Evolutionary conservation across 192 early-diverging fungal genomes (phyloP).

Genomic region (Backusella tarrabulga): DNA sequence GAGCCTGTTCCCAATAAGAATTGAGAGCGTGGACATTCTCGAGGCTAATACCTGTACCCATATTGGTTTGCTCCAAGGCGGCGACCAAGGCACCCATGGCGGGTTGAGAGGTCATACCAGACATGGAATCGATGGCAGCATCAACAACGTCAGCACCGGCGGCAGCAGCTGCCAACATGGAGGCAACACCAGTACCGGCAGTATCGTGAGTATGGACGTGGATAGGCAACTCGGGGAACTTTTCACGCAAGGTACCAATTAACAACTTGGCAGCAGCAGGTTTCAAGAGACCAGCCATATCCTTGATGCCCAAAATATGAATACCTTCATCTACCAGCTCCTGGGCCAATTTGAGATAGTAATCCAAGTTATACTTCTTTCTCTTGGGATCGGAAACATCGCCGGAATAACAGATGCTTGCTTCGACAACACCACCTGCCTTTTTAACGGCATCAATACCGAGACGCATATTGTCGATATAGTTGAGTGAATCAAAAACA

Average conservation of each 20-base stretch:
- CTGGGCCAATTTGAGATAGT: constrained; percentile 88
- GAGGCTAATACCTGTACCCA: constrained; percentile 81
- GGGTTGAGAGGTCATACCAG: constrained; percentile 93
- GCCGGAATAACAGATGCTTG: constrained; percentile 88
- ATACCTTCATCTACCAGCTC: constrained; percentile 87
- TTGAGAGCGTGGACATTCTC: constrained; percentile 83
- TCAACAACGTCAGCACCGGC: constrained; percentile 96
- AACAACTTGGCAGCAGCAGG: constrained; percentile 84
- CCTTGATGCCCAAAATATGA: constrained; percentile 92
- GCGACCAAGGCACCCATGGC: constrained; percentile 93
- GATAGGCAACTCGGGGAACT: constrained; percentile 87
- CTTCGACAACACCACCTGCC: constrained; percentile 93
- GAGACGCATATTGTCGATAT: constrained; percentile 90
- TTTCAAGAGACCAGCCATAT: constrained; percentile 97
- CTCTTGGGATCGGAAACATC: constrained; percentile 83
- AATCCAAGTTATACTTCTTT: constrained; percentile 84
- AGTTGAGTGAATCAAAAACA: constrained; percentile 97
- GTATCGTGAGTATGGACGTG: constrained; percentile 98
- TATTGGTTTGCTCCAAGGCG: constrained; percentile 72
- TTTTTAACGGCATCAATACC: constrained; percentile 91
- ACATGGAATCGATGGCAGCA: constrained; percentile 90
- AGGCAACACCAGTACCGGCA: constrained; percentile 93
- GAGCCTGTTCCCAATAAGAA: constrained; percentile 95
- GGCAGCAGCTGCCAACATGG: constrained; percentile 84
- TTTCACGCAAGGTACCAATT: constrained; percentile 81